These are phyloP conservation scores for Dalechampia spathulata DNA, from an alignment of 441 rosid species.

Conservation along the genomic window DNA sequence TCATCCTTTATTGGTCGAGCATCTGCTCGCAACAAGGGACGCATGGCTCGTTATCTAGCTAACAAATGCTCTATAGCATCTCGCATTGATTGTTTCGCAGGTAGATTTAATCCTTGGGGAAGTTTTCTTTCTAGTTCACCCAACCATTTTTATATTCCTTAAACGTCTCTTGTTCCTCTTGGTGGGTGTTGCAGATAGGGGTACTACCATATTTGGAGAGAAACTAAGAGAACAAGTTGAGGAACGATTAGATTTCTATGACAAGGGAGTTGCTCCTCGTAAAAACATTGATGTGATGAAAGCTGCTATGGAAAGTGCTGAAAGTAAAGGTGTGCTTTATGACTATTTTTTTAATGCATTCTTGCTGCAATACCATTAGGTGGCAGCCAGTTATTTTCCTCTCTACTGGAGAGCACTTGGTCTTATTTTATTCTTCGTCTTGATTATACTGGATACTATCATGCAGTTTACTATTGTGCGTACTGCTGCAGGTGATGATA, in stretches of 20 bases:
- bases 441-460: no score
- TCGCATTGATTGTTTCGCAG: slow-evolving; percentile 93
- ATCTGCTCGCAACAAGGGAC: slow-evolving; percentile 88
- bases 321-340: slow-evolving; percentile 57
- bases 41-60: slow-evolving; percentile 92
- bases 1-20: slow-evolving; percentile 96
- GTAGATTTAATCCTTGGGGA: slow-evolving; percentile 40
- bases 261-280: slow-evolving; percentile 95
- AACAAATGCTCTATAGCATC: slow-evolving; percentile 96
- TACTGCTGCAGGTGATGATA: slow-evolving; percentile 34
- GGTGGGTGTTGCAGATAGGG: slow-evolving; percentile 38
- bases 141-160: not conserved
- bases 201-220: slow-evolving; percentile 66
- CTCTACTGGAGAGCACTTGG: no score
- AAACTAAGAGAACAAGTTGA: slow-evolving; percentile 95
- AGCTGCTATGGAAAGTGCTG: slow-evolving; percentile 52
- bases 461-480: no score
- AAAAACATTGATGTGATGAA: slow-evolving; percentile 97
- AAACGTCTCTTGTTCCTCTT: not conserved
- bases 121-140: not conserved
- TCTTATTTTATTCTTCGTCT: no score
- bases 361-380: no score
- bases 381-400: no score
- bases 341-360: no score
- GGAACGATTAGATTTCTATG: slow-evolving; percentile 89